Conservation (phyloP, 2,329 filamentous ascomycete species). For the Alternaria sp. region DNA sequence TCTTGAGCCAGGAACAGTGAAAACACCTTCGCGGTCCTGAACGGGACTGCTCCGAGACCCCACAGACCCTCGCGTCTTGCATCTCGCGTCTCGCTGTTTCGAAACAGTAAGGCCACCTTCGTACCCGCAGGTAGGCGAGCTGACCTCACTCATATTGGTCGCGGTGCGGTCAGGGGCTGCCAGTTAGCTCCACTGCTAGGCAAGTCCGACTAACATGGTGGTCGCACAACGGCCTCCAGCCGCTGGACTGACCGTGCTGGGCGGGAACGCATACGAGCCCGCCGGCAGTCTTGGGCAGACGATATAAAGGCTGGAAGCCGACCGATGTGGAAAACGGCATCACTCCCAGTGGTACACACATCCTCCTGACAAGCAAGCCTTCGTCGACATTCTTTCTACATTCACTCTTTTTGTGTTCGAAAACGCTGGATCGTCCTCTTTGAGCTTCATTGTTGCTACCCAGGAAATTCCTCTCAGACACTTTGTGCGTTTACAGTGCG, state of each 20-base stretch:
- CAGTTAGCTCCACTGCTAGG: conserved; percentile 25
- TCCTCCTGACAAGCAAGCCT: conserved; percentile 45
- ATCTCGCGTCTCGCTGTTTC: conserved; percentile 38
- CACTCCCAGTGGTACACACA: conserved; percentile 38
- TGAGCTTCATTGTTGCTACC: conserved; percentile 31
- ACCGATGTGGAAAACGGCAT: conserved; percentile 31
- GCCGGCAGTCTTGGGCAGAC: conserved; percentile 20
- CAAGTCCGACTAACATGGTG: conserved; percentile 24
- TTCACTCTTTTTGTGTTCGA: conserved; percentile 39
- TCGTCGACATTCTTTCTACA: conserved; percentile 43
- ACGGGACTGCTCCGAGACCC: conserved; percentile 24
- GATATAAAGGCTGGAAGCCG: conserved; percentile 34
- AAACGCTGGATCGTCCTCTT: conserved; percentile 47
- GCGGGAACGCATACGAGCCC: conserved; percentile 27
- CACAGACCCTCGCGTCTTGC: conserved; percentile 29
- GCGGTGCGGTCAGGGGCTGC: conserved; percentile 28
- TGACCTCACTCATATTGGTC: conserved; percentile 37
- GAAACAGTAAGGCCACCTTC: conserved; percentile 33
- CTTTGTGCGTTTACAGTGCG: conserved; percentile 12
- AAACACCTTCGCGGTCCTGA: conserved; percentile 26
- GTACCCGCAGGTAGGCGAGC: conserved; percentile 19
- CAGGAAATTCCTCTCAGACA: conserved; percentile 12
- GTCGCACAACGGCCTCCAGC: conserved; percentile 36
- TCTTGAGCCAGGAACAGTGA: conserved; percentile 28
- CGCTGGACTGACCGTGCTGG: conserved; percentile 32